phyloP scores from a whole-genome alignment of 352 stramenopile species.

The Phytophthora lateralis region DNA sequence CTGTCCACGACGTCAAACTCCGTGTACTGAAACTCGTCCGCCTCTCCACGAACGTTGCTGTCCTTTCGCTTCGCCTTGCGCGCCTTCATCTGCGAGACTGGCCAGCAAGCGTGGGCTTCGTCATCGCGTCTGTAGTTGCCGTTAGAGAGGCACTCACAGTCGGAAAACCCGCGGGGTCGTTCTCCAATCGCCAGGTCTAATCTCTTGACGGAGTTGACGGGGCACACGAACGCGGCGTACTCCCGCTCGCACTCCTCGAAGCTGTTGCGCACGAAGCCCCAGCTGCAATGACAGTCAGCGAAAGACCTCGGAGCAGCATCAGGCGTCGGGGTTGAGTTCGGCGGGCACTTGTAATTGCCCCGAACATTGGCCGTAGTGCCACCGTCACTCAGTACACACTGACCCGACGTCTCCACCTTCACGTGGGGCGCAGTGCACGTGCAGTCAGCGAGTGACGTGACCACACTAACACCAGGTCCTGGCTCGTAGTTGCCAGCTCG shows the following conservation, averaged over 20 bases:
- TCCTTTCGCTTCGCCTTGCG: conserved; percentile 27
- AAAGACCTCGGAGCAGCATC: conserved; percentile 52
- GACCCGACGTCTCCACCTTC: conserved; percentile 78
- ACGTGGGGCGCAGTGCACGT: conserved; percentile 60
- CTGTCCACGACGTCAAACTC: conserved; percentile 32
- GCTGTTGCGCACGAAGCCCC: conserved; percentile 63
- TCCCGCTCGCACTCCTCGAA: conserved; percentile 59
- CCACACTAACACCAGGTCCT: conserved; percentile 27
- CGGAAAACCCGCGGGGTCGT: conserved; percentile 67
- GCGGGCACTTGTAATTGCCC: conserved; percentile 42
- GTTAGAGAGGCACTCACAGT: conserved; percentile 68
- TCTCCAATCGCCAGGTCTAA: conserved; percentile 41
- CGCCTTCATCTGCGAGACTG: conserved; percentile 25
- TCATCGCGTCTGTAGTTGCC: conserved; percentile 63
- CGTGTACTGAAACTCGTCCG: conserved; percentile 27
- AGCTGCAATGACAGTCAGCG: conserved; percentile 76
- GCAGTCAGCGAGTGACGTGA: conserved; percentile 79
- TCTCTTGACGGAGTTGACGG: conserved; percentile 57
- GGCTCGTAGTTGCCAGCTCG: conserved; percentile 81
- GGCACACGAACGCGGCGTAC: conserved; percentile 61
- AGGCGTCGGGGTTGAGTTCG: conserved; percentile 38
- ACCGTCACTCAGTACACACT: conserved; percentile 46
- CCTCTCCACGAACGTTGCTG: conserved; percentile 9
- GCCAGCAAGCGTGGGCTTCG: conserved; percentile 54
- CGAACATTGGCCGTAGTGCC: neutral